Percentiles rank a stretch among this genome's conserved stretches.
Conservation (phyloP, 331 rosid species). For the Arachis monticola region DNA sequence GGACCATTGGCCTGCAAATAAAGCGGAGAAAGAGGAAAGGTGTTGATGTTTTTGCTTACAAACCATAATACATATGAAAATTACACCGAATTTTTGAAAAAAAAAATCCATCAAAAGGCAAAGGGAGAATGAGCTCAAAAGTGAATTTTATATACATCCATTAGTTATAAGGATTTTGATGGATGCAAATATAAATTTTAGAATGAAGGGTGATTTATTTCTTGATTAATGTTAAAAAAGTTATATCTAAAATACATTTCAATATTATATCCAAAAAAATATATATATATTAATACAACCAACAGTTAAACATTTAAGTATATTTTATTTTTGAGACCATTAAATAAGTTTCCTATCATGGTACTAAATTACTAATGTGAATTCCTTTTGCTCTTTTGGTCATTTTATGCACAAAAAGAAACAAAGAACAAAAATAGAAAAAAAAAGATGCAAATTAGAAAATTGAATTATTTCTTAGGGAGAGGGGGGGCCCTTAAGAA, state of each 20-base stretch:
- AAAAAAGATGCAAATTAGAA: constrained; percentile 6
- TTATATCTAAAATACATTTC: not conserved
- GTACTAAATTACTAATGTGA: not conserved
- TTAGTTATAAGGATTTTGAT: not conserved
- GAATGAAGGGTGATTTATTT: constrained; percentile 1
- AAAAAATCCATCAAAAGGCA: constrained; percentile 19
- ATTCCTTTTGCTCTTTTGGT: not conserved
- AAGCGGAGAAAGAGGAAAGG: constrained; percentile 38
- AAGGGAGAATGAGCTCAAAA: not conserved
- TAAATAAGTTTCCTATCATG: not conserved
- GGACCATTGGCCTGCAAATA: constrained; percentile 45
- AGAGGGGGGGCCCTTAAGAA: constrained; percentile 54
- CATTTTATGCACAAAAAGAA: constrained; percentile 14
- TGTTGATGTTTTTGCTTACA: constrained; percentile 31
- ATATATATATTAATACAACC: not conserved
- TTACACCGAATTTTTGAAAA: not conserved
- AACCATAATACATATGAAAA: constrained; percentile 16
- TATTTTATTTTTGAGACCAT: not conserved
- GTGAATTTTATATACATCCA: not conserved
- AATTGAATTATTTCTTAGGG: constrained; percentile 49
- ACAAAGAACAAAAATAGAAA: constrained; percentile 10
- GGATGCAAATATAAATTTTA: not conserved
- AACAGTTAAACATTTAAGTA: not conserved
- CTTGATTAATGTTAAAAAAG: not conserved
- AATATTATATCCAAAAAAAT: not conserved